These are phyloP conservation scores for Penicillium frequentans DNA, from an alignment of 2,329 filamentous ascomycete genomes.

Conservation along the genomic window DNA sequence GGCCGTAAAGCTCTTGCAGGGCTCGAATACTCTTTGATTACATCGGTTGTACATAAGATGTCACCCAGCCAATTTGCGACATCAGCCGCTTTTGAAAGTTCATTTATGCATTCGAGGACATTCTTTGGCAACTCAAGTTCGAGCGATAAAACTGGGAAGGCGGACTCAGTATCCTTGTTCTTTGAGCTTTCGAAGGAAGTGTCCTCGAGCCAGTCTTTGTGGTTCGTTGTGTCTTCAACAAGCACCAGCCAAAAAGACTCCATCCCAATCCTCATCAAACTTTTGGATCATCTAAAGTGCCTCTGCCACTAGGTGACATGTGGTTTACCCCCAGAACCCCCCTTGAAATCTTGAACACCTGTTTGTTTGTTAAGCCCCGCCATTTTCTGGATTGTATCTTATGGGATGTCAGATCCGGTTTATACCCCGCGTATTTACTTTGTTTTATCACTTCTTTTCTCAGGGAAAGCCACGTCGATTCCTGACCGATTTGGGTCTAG, in stretches of 20 bases:
- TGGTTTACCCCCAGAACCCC: not conserved
- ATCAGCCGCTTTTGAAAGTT: not conserved
- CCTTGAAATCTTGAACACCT: not conserved
- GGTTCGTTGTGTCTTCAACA: not conserved
- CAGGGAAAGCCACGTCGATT: constrained; percentile 9
- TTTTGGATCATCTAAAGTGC: not conserved
- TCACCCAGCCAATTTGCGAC: constrained; percentile 1
- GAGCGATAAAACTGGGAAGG: not conserved
- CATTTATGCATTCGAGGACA: not conserved
- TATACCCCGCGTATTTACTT: constrained; percentile 12
- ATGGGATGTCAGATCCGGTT: constrained; percentile 17
- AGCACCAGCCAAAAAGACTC: not conserved
- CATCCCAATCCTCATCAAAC: not conserved
- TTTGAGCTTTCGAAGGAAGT: not conserved
- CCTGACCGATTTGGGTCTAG: not conserved
- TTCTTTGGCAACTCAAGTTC: not conserved
- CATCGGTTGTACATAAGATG: constrained; percentile 7
- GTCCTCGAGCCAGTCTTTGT: not conserved
- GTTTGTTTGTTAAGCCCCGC: not conserved
- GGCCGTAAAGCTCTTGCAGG: not conserved
- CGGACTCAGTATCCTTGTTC: not conserved
- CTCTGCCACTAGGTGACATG: not conserved
- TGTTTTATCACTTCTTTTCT: constrained; percentile 6
- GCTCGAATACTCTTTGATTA: not conserved
- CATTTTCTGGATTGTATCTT: constrained; percentile 15